Base-by-base conservation (phyloP, 2,329 filamentous ascomycete genomes). In the Ophiostoma ips region DNA sequence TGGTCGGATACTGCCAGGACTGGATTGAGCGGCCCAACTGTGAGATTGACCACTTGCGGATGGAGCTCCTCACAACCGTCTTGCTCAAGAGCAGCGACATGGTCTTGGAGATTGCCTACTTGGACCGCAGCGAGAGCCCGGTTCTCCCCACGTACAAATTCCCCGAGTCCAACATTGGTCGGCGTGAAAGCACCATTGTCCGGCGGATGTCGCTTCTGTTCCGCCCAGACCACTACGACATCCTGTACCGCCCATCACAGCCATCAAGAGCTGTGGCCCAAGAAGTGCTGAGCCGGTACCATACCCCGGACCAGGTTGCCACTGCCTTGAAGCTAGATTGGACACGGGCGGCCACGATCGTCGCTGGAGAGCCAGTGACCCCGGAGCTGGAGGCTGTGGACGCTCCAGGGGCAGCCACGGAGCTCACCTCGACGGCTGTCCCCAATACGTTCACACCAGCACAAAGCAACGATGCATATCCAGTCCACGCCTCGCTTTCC, bases 21-120 rank as follows among this genome's bases (percentile, higher is more conserved):
- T 76, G 75, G 53, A 80, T 96, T 55, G 83, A 94, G 62, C 78
- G 84, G 0, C 74, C 82, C 15, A 76, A 82, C 57, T 79, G 81
- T 47, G 90, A 96, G 67, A 94, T 96, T 55, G 92, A 98, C 58
- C 81, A 95, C 59, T 70, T 95, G n/a, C 86, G 87, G 40, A 73
- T 96, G 55, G 79, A 79, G 53, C 78, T 87, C 2, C 71, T 96
- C 46, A 77, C 83, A 54, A 81, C 90, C 55, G 76, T 87, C 24
- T 73, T 96, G 3, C 77, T 96, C 55, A 83, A 86, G 60, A 85
- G 84, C 8, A 81, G 82, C 46, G 80, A 81, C 15, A 79, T 95
- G 55, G 79, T 82, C 5, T 76, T 96, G 18, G 87, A 95, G 61
- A 85, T 96, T 55, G 80, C 87, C 49, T 95, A 96, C 62, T 77